Evolutionary conservation across 228 moss, liverwort and hornwort genomes (phyloP), one percentile per base, ranked within the genome.

Genomic region (Sphagnum fallax): DNA sequence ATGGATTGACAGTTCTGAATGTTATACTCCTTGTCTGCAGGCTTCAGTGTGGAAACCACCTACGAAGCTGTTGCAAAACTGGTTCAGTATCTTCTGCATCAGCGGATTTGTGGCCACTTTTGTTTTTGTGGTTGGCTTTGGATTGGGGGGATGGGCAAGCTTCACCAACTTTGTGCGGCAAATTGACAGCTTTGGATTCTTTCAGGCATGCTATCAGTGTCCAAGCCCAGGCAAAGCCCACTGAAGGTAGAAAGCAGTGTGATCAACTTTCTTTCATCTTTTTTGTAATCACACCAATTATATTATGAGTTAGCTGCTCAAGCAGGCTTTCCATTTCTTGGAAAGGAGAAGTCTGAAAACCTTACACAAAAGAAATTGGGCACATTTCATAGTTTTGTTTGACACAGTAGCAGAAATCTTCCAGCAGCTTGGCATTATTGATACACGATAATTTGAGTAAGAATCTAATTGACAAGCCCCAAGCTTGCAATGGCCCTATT

Each of bases 201-300:
- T 87, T 60, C 80, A 77, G 4, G 61, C 64, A 48, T 87, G 86
- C 67, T 87, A 76, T 60, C 80, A 87, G 60, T 87, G 83, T 62
- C 78, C 78, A 11, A 57, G 18, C 18, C 15, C 52, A 9, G 57
- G 67, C 14, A 52, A 15, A 10, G 52, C 52, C 13, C 49, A 32
- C 6, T 8, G 6, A 68, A 68, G 50, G 51, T n/a, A 14, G 32
- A 32, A 32, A 32, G 32, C 32, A 32, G 32, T 32, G 32, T 32
- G 32, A 32, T 32, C 32, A 2, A 32, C 32, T 32, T 32, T 32
- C 32, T 32, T 32, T 32, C 32, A 32, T 32, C 32, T 32, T 32
- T 32, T 32, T 2, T 32, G 32, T 32, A 32, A 32, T 32, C 32
- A 32, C 32, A 32, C 32, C 32, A 32, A 32, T 32, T 32, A 0